Base-by-base conservation (phyloP, 108 stramenopile genomes). In the Phaeodactylum tricornutum region DNA sequence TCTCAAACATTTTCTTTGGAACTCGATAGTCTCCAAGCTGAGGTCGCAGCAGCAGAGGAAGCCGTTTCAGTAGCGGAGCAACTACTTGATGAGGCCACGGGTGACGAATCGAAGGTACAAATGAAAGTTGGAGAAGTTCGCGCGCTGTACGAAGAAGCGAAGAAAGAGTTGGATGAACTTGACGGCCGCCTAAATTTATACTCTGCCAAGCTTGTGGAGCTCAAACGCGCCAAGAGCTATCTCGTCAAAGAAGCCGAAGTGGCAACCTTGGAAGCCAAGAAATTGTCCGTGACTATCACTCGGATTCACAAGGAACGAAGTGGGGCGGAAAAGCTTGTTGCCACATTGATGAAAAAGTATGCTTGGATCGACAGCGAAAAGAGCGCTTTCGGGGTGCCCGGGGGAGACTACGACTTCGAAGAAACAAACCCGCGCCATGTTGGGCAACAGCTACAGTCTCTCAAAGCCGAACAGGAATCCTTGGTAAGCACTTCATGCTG, bases 401-500 rank as follows among this genome's bases (percentile, higher is more conserved):
- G 87, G 41, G 89, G 94, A 17, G 96, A 97, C 66, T 99, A 94
- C 50, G 98, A 99, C 59, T 99, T 98, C 32, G 64, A 65, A 32
- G 69, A 77, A 19, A 59, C 66, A 4, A 68, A 93, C 45, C 75
- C 84, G 4, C 62, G 53, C 14, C 74, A 66, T 45, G 87, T 88
- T 67, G 63, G 66, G 45, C 37, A 44, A 14, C 57, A 85, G 34
- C 71, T 96, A 5, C 55, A 82, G 47, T 61, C 55, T 5, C 57
- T 97, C 44, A 70, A 95, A 58, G 57, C 37, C 15, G 92, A 94
- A 53, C 93, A 96, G 66, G 73, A 69, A 15, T 57, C 76, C 23
- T 59, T 90, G 47, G 80, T 78, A 75, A 55, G 80, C 64, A 25
- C 14, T 37, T 14, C n/a, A 19, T 19, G 21, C 6, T 23, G 29